These are phyloP conservation scores for Flaveria bidentis DNA, from an alignment of 129 eudicot genomes.

Conservation along the genomic window DNA sequence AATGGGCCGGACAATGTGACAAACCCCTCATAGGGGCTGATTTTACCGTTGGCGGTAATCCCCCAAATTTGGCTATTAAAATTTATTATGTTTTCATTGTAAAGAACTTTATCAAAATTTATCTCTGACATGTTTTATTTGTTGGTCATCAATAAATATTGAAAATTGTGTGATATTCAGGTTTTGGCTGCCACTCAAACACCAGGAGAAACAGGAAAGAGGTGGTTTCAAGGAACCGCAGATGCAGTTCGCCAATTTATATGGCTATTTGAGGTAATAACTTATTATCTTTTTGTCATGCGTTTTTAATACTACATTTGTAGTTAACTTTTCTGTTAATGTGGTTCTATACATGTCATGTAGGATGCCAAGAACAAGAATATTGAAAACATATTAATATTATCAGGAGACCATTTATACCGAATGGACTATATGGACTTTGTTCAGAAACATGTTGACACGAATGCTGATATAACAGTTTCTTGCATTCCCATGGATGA, in stretches of 20 bases:
- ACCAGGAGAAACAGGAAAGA: slow-evolving; percentile 87
- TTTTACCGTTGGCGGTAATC: not conserved
- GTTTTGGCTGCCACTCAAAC: slow-evolving; percentile 96
- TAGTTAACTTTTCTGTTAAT: not conserved
- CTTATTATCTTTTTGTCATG: not conserved
- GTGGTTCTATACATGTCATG: slow-evolving; percentile 1
- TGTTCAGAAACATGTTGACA: slow-evolving; percentile 86
- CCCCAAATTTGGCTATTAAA: not conserved
- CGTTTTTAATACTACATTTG: not conserved
- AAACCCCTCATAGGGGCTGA: too few relatives aligned
- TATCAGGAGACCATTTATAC: slow-evolving; percentile 90
- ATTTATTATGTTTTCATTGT: too few relatives aligned
- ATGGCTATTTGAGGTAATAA: slow-evolving; percentile 82
- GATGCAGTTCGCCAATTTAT: slow-evolving; percentile 85
- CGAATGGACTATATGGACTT: slow-evolving; percentile 95
- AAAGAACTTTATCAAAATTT: too few relatives aligned
- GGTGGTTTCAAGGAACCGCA: slow-evolving; percentile 94
- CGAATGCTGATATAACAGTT: slow-evolving; percentile 85
- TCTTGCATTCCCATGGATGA: slow-evolving; percentile 95
- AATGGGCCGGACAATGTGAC: too few relatives aligned
- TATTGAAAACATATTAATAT: slow-evolving; percentile 71
- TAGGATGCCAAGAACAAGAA: slow-evolving; percentile 82
- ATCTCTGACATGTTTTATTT: too few relatives aligned
- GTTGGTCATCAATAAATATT: not conserved
- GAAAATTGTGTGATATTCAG: slow-evolving; percentile 27